phyloP scores from a whole-genome alignment of 495 filamentous ascomycete genomes.

The Penicillium nucicola region DNA sequence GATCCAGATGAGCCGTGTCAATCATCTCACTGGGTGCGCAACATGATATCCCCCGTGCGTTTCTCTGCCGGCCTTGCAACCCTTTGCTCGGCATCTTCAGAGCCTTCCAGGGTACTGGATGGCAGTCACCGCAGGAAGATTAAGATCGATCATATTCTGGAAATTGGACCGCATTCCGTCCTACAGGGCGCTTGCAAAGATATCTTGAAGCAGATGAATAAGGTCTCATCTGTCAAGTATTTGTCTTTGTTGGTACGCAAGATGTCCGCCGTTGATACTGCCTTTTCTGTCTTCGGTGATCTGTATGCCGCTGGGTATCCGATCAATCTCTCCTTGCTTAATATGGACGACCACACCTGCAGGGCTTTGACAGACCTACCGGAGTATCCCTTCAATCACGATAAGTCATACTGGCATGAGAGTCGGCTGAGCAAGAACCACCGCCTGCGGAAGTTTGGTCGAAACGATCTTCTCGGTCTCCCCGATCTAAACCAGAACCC shows the following conservation, averaged over 20 bases:
- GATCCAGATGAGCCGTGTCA: too few species aligned
- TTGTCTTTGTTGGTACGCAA: constrained; percentile 16
- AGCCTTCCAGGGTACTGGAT: background rate
- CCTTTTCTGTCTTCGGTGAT: constrained; percentile 20
- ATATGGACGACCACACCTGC: too few species aligned
- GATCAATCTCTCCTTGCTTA: too few species aligned
- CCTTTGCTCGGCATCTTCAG: too few species aligned
- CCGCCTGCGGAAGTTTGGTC: constrained; percentile 9
- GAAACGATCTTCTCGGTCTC: constrained; percentile 20
- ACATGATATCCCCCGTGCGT: background rate
- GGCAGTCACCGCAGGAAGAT: background rate
- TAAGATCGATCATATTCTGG: constrained; percentile 31
- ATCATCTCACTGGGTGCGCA: too few species aligned
- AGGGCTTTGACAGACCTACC: constrained; percentile 30
- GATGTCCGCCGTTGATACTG: constrained; percentile 5
- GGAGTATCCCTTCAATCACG: constrained; percentile 38
- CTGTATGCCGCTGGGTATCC: constrained; percentile 21
- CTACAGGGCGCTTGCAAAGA: constrained; percentile 37
- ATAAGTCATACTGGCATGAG: constrained; percentile 1
- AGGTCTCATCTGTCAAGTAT: constrained; percentile 18
- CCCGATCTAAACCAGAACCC: constrained; percentile 13
- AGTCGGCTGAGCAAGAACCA: background rate
- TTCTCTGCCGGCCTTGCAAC: constrained; percentile 34
- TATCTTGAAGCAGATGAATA: constrained; percentile 8
- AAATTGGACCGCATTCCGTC: constrained; percentile 46